Evolutionary conservation across 2,329 filamentous ascomycete species (phyloP).

Genomic region (Paraphaeosphaeria minitans): DNA sequence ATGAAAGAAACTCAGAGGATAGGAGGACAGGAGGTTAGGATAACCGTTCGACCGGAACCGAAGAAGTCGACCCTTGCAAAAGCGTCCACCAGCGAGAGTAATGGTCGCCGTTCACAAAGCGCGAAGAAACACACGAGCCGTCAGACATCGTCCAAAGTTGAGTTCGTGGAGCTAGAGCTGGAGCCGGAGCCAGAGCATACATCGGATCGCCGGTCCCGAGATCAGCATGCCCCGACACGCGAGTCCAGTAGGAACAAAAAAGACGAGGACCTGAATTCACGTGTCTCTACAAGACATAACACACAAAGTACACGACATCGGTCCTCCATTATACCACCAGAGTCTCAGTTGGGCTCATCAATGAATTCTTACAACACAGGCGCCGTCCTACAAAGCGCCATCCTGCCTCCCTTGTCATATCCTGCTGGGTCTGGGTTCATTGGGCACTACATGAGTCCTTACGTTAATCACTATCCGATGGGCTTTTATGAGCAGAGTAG

Average conservation of each 20-base stretch:
- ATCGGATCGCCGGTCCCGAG: not conserved
- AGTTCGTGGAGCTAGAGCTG: not conserved
- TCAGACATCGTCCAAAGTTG: not conserved
- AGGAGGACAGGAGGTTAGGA: not conserved
- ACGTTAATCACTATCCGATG: not conserved
- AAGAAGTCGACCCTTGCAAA: not conserved
- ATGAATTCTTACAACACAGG: not conserved
- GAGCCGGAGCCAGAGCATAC: not conserved
- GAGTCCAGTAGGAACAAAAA: conserved; percentile 2
- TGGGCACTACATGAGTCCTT: not conserved
- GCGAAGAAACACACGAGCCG: not conserved
- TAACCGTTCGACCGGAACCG: not conserved
- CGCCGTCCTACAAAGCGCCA: not conserved
- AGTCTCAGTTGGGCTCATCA: not conserved
- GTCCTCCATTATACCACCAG: not conserved
- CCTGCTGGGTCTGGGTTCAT: not conserved
- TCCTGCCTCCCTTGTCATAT: not conserved
- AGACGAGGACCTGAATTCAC: not conserved
- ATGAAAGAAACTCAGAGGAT: not conserved
- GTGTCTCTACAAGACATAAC: not conserved
- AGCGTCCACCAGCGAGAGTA: not conserved
- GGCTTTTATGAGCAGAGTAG: not conserved
- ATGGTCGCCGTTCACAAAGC: not conserved
- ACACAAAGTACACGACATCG: not conserved
- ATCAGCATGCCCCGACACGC: not conserved